A percentile compares a stretch with the other conserved stretches of the same genome.
Evolutionary conservation across 2,329 filamentous ascomycete species (phyloP).

Genomic region (Aureobasidium melanogenum): DNA sequence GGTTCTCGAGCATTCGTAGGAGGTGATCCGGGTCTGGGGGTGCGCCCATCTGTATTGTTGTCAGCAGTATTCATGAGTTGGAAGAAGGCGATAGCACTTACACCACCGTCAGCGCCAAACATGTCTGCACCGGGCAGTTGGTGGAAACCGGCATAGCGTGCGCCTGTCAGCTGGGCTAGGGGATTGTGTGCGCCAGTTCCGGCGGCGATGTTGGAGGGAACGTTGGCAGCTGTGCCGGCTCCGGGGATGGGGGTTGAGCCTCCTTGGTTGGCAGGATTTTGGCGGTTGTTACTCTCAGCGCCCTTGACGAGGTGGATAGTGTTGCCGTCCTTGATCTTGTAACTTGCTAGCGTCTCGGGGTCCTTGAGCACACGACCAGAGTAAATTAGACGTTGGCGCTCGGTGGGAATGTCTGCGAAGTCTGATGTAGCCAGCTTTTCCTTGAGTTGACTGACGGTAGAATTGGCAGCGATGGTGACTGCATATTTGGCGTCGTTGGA

Average conservation of each 20-base stretch:
- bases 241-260: slow-evolving; percentile 29
- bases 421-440: slow-evolving; percentile 72
- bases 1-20: slow-evolving; percentile 78
- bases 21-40: slow-evolving; percentile 74
- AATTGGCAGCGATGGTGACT: slow-evolving; percentile 68
- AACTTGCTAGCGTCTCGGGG: slow-evolving; percentile 69
- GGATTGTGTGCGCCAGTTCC: slow-evolving; percentile 76
- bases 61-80: neutral
- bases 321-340: slow-evolving; percentile 94
- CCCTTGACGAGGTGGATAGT: slow-evolving; percentile 96
- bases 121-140: slow-evolving; percentile 78
- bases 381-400: slow-evolving; percentile 93
- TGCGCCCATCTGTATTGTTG: slow-evolving; percentile 66
- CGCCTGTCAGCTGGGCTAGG: slow-evolving; percentile 81
- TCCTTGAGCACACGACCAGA: slow-evolving; percentile 96
- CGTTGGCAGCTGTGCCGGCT: slow-evolving; percentile 45
- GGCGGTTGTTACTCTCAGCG: slow-evolving; percentile 72
- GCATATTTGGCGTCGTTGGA: slow-evolving; percentile 80
- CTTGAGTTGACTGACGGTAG: slow-evolving; percentile 80
- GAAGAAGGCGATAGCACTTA: slow-evolving; percentile 39
- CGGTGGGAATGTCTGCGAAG: slow-evolving; percentile 76
- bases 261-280: slow-evolving; percentile 45
- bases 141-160: slow-evolving; percentile 85
- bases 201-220: slow-evolving; percentile 70
- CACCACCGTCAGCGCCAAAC: slow-evolving; percentile 90